phyloP scores from a whole-genome alignment of 2,329 filamentous ascomycete species.

The Exutisphaerella laricina region DNA sequence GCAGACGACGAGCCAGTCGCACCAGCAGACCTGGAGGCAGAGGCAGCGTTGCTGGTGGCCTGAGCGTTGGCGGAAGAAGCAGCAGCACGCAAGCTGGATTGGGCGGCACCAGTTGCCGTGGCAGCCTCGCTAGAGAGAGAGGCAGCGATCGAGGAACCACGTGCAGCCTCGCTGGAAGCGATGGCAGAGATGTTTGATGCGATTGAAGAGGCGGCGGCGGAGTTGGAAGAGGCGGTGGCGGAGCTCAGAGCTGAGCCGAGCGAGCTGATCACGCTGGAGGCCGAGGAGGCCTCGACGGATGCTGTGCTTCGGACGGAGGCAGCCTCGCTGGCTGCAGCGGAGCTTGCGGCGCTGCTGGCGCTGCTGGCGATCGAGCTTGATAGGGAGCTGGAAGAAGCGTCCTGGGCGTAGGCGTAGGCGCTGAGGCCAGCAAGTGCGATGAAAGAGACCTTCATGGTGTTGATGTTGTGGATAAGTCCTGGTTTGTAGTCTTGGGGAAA shows the following conservation, averaged over 20 bases:
- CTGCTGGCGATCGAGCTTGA: not conserved
- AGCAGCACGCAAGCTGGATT: conserved; percentile 4
- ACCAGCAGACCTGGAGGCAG: not conserved
- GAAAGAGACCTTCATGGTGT: conserved; percentile 2
- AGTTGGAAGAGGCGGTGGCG: conserved; percentile 1
- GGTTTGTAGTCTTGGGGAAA: not conserved
- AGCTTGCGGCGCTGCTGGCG: not conserved
- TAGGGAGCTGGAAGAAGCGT: not conserved
- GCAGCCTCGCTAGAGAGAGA: not conserved
- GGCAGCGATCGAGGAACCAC: not conserved
- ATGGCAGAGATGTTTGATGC: not conserved
- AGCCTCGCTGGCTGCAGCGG: not conserved
- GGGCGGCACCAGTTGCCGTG: conserved; percentile 1
- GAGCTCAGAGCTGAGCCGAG: not conserved
- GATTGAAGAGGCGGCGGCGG: not conserved
- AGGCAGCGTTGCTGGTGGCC: not conserved
- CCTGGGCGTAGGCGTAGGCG: conserved; percentile 2
- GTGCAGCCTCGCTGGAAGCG: not conserved
- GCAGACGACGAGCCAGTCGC: not conserved
- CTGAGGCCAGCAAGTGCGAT: conserved; percentile 1
- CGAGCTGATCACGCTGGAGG: not conserved
- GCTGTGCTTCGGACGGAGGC: not conserved
- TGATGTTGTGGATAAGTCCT: not conserved
- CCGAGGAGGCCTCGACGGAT: not conserved
- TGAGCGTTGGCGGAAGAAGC: not conserved